phyloP scores from a whole-genome alignment of 257 asterid genomes.

The Plantago elongata region DNA sequence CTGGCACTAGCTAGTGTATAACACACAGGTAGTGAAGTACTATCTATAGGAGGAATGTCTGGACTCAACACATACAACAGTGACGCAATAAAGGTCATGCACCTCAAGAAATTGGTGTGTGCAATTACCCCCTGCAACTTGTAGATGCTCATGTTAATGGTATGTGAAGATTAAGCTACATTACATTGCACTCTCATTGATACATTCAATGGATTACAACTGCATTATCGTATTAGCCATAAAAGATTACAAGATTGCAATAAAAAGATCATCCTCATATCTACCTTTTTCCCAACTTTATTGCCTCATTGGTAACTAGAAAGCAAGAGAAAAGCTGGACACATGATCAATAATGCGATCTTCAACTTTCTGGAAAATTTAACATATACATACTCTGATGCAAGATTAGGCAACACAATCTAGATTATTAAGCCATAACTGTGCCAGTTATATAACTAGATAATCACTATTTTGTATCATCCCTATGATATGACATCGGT shows the following conservation, averaged over 20 bases:
- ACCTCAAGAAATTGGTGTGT: neutral
- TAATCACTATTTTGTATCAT: no score
- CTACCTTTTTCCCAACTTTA: slow-evolving; percentile 8
- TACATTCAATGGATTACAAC: neutral
- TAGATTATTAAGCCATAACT: no score
- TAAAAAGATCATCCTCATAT: no score
- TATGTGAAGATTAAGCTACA: slow-evolving; percentile 2
- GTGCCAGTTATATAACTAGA: no score
- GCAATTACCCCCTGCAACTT: neutral
- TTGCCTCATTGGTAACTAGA: slow-evolving; percentile 2
- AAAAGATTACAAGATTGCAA: neutral
- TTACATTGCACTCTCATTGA: neutral
- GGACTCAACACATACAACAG: no score
- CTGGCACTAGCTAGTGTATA: no score
- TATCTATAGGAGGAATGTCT: no score
- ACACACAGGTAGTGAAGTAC: no score
- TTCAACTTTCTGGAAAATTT: slow-evolving; percentile 19
- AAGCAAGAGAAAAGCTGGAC: slow-evolving; percentile 12
- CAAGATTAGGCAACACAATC: no score
- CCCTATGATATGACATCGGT: no score
- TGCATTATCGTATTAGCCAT: neutral
- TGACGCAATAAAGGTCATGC: no score
- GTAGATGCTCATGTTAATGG: slow-evolving; percentile 4
- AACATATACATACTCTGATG: neutral
- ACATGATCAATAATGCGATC: slow-evolving; percentile 1